These are phyloP conservation scores for Podila epicladia DNA, from an alignment of 192 early-diverging fungal genomes.

Conservation along the genomic window DNA sequence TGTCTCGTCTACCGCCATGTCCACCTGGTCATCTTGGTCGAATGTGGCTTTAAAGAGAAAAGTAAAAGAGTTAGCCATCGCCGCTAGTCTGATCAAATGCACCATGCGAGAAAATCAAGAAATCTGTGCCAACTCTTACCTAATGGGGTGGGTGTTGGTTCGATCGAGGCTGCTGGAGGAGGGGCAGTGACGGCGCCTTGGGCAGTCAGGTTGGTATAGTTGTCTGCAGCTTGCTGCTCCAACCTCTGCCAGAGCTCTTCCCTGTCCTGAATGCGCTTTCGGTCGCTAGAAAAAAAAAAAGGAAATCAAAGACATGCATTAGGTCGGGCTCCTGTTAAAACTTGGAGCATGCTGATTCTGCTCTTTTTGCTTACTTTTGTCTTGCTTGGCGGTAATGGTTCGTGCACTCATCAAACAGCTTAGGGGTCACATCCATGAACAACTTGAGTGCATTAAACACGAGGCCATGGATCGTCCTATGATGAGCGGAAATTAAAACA, in stretches of 20 bases:
- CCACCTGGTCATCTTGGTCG: slow-evolving; percentile 23
- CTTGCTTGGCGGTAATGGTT: slow-evolving; percentile 91
- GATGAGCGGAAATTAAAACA: no score
- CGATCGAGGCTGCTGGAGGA: slow-evolving; percentile 8
- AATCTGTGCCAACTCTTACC: slow-evolving; percentile 9
- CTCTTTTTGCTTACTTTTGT: slow-evolving; percentile 70
- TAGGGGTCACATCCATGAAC: slow-evolving; percentile 96
- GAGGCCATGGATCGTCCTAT: slow-evolving; percentile 92
- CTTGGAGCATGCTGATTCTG: no score
- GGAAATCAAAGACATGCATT: no score
- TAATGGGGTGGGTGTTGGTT: slow-evolving; percentile 34
- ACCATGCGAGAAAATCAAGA: background rate
- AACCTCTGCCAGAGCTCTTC: slow-evolving; percentile 84
- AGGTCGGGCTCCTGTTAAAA: no score
- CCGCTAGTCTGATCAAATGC: background rate
- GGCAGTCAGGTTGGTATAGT: slow-evolving; percentile 43
- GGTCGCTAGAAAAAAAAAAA: slow-evolving; percentile 65
- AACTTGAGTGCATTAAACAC: slow-evolving; percentile 98
- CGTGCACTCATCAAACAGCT: slow-evolving; percentile 96
- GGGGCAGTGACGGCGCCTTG: slow-evolving; percentile 34
- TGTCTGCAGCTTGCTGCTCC: slow-evolving; percentile 62
- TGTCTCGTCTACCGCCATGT: slow-evolving; percentile 24
- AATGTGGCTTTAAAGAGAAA: slow-evolving; percentile 15
- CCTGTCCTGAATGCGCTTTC: slow-evolving; percentile 82
- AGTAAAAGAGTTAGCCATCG: background rate